Percentiles rank a stretch among this genome's conserved stretches.
Conservation (phyloP, 352 stramenopile species). For the Globisporangium rhizosaccharum region DNA sequence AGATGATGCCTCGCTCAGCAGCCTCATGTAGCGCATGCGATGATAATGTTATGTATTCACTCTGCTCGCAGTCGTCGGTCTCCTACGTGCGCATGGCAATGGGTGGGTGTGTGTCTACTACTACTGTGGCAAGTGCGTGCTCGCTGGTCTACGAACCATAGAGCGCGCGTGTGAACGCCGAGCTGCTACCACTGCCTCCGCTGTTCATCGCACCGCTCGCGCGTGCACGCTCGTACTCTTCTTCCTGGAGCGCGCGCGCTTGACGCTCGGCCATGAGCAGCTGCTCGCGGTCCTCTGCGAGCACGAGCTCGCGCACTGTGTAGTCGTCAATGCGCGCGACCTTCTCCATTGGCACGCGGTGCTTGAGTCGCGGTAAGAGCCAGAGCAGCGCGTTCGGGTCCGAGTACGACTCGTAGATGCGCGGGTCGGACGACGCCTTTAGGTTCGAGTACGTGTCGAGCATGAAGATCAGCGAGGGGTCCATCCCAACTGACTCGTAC, state of each 20-base stretch:
- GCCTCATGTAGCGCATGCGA: too few species aligned
- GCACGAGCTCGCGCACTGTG: slow-evolving; percentile 69
- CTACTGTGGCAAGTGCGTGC: not conserved
- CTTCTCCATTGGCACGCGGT: slow-evolving; percentile 77
- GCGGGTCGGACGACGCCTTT: slow-evolving; percentile 45
- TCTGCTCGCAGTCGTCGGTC: too few species aligned
- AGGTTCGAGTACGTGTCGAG: slow-evolving; percentile 79
- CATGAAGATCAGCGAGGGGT: slow-evolving; percentile 72
- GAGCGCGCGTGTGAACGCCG: slow-evolving; percentile 9
- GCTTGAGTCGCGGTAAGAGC: slow-evolving; percentile 75
- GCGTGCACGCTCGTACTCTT: slow-evolving; percentile 41
- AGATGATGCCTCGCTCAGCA: too few species aligned
- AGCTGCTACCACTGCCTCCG: slow-evolving; percentile 17
- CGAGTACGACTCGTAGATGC: slow-evolving; percentile 78
- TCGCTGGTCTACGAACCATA: slow-evolving; percentile 8
- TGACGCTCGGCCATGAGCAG: slow-evolving; percentile 59
- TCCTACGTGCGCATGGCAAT: too few species aligned
- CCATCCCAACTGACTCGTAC: slow-evolving; percentile 72
- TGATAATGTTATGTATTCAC: too few species aligned
- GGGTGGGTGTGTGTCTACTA: slow-evolving; percentile 1
- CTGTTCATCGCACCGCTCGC: slow-evolving; percentile 17
- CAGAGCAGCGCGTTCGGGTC: slow-evolving; percentile 77
- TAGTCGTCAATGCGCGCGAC: slow-evolving; percentile 76
- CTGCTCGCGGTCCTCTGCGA: slow-evolving; percentile 74
- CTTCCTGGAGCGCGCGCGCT: slow-evolving; percentile 56